These are phyloP conservation scores for Rosellinia necatrix DNA, from an alignment of 2,329 filamentous ascomycete genomes.

Conservation along the genomic window DNA sequence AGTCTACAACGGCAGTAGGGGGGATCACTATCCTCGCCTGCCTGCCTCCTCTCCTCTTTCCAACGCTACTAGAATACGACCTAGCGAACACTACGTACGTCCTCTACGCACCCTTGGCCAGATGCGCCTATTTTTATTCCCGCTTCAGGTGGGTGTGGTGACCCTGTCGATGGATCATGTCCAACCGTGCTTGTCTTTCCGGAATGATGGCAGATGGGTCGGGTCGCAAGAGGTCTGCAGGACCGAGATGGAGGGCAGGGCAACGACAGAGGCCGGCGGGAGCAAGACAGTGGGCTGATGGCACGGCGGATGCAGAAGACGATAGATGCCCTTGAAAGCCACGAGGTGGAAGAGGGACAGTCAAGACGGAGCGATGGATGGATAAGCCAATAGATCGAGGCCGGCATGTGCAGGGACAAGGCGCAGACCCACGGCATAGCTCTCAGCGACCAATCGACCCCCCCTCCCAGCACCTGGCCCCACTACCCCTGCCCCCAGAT, in stretches of 20 bases:
- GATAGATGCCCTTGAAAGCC: slow-evolving; percentile 20
- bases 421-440: slow-evolving; percentile 9
- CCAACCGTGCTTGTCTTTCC: slow-evolving; percentile 12
- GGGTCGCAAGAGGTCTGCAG: slow-evolving; percentile 9
- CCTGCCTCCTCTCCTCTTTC: slow-evolving; percentile 6
- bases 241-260: neutral
- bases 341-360: slow-evolving; percentile 18
- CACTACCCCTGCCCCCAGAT: slow-evolving; percentile 8
- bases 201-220: slow-evolving; percentile 3
- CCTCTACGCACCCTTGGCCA: slow-evolving; percentile 10
- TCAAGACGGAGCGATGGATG: slow-evolving; percentile 2
- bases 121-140: slow-evolving; percentile 16
- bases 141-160: neutral
- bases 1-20: slow-evolving; percentile 1
- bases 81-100: slow-evolving; percentile 10
- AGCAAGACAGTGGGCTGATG: neutral
- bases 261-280: slow-evolving; percentile 8
- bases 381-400: slow-evolving; percentile 10
- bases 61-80: slow-evolving; percentile 10
- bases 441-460: neutral
- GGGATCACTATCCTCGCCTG: neutral
- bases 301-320: slow-evolving; percentile 5
- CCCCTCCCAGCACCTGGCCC: slow-evolving; percentile 1
- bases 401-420: slow-evolving; percentile 24
- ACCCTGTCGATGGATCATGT: slow-evolving; percentile 16